Base-by-base conservation (phyloP, 306 rosid species). In the Castanospermum australe region DNA sequence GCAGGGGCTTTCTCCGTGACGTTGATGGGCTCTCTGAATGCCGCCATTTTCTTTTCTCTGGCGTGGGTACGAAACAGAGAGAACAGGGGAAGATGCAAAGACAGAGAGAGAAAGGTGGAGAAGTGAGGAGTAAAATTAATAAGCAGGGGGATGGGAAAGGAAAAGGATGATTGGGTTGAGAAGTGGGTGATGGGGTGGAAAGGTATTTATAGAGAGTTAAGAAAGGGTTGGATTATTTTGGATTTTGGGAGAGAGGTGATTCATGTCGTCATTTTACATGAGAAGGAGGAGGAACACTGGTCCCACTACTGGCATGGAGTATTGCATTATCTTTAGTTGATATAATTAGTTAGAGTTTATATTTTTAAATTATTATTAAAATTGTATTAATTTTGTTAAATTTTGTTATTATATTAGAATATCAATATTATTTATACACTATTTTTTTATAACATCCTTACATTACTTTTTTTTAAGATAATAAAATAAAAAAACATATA, bases 11-110 rank as follows among this genome's bases (percentile, higher is more conserved):
- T 78, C 0, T 75, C 89, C 4, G 85, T 3, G 3, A 55, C 80
- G 74, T 76, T 74, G 66, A 86, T 81, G 14, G 98, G 89, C 69
- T 84, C 92, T 81, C 91, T 86, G 73, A 76, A 78, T 64, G 97
- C 88, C 35, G 97, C 85, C 90, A 87, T 90, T 25, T 51, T 35
- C 33, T 33, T 6, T 39, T 5, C 8, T 51, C 13, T 21, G 5
- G 47, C 67, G 17, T 4, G 10, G 8, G 42, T 38, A 6, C 5
- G 1, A 9, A 75, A 57, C 38, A 69, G 62, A 71, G 39, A 8
- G 61, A 48, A 48, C 30, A 83, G 67, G n/a, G 71, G 33, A 28
- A 8, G 6, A 33, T 21, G 45, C 5, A 11, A 5, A 18, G 2
- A 42, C 4, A 5, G 28, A 57, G n/a, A 30, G 20, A 18, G 13